Conservation (phyloP, 2,329 filamentous ascomycete genomes). For the Pyricularia grisea region DNA sequence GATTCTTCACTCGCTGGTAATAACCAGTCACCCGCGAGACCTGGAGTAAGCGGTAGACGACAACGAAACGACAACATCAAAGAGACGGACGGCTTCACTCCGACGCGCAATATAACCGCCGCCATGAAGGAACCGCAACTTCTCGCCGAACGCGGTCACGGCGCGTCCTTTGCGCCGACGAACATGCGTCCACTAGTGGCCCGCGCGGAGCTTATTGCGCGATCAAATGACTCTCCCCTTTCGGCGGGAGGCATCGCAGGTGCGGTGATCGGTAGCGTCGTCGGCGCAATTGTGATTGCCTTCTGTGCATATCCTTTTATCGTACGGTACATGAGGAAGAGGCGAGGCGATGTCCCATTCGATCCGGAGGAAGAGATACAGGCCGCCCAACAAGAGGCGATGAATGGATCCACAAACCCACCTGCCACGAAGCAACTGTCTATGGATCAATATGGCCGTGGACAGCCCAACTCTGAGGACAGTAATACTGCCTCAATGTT, state of each 20-base stretch:
- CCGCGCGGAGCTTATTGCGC: neutral
- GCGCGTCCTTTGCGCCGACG: neutral
- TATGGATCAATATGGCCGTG: constrained; percentile 3
- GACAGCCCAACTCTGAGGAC: neutral
- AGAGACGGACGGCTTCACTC: neutral
- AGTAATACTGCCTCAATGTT: neutral
- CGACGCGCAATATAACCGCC: neutral
- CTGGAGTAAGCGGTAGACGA: neutral
- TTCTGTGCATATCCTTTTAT: constrained; percentile 22
- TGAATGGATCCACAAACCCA: neutral
- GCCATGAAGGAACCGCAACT: neutral
- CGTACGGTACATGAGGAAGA: constrained; percentile 17
- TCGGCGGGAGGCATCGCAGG: constrained; percentile 23
- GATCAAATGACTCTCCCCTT: constrained; percentile 8
- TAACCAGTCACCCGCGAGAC: neutral
- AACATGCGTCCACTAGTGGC: neutral
- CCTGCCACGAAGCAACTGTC: constrained; percentile 1
- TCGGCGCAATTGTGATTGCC: constrained; percentile 19
- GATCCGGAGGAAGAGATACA: constrained; percentile 18
- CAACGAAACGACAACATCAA: neutral
- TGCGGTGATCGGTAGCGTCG: constrained; percentile 21
- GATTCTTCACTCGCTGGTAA: neutral
- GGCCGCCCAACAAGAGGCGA: constrained; percentile 11
- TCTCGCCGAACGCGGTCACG: neutral
- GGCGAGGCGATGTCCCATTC: constrained; percentile 10